These are phyloP conservation scores for Dryas drummondii DNA, from an alignment of 306 rosid genomes.

Conservation along the genomic window DNA sequence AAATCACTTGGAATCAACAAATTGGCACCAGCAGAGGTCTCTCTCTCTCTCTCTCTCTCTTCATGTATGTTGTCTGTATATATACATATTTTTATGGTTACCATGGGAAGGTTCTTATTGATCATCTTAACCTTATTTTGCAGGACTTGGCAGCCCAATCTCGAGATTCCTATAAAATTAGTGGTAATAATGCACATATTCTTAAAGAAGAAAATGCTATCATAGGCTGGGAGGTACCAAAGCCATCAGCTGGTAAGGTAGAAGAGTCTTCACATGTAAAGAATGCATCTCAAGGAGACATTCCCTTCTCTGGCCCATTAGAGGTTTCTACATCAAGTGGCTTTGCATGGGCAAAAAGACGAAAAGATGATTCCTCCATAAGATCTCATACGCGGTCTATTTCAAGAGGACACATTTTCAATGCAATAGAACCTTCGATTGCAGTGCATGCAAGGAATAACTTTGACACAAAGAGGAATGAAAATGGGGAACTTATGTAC, in stretches of 20 bases:
- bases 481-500: conserved; percentile 47
- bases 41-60: conserved; percentile 19
- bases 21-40: conserved; percentile 86
- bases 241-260: conserved; percentile 46
- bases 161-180: conserved; percentile 42
- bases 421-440: conserved; percentile 49
- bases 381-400: conserved; percentile 74
- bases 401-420: conserved; percentile 74
- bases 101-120: conserved; percentile 19
- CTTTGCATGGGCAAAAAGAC: conserved; percentile 97
- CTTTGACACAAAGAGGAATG: conserved; percentile 50
- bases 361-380: conserved; percentile 56
- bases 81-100: conserved; percentile 3
- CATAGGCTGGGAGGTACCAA: conserved; percentile 42
- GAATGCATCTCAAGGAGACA: conserved; percentile 82
- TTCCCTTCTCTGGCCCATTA: conserved; percentile 81
- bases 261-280: conserved; percentile 68
- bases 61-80: conserved; percentile 6
- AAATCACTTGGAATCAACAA: conserved; percentile 67
- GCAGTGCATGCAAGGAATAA: conserved; percentile 47
- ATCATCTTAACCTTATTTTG: conserved; percentile 26
- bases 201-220: conserved; percentile 44
- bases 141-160: conserved; percentile 57
- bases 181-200: conserved; percentile 38
- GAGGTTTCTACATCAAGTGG: conserved; percentile 97